Conservation (phyloP, 768 basidiomycete species). For the Pleurotus cornucopiae region DNA sequence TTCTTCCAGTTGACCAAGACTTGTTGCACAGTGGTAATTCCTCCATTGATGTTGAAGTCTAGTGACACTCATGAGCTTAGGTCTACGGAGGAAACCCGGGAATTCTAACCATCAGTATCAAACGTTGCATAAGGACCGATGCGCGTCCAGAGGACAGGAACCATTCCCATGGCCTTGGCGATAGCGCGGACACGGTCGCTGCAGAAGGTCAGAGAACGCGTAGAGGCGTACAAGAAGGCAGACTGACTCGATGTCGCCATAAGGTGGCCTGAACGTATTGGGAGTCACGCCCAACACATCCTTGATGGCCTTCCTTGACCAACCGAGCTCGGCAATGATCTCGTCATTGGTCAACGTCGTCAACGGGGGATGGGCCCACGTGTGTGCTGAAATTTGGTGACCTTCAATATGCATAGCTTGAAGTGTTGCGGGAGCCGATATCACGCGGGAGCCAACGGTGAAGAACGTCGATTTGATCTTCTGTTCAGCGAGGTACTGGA, state of each 20-base stretch:
- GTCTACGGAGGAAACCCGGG: no score
- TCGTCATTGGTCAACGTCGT: conserved; percentile 75
- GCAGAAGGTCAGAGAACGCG: conserved; percentile 11
- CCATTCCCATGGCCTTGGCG: conserved; percentile 72
- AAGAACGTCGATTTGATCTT: conserved; percentile 82
- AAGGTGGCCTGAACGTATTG: conserved; percentile 76
- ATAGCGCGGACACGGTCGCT: conserved; percentile 87
- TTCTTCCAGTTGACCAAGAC: conserved; percentile 67
- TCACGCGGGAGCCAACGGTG: conserved; percentile 76
- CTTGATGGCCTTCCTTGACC: conserved; percentile 80
- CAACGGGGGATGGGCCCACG: conserved; percentile 67
- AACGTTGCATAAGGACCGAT: conserved; percentile 56
- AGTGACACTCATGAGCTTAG: background rate
- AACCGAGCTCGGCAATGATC: conserved; percentile 84
- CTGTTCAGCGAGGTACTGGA: conserved; percentile 59
- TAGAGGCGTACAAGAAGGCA: background rate
- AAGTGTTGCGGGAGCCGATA: conserved; percentile 63
- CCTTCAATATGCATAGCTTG: conserved; percentile 72
- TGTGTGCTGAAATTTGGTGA: conserved; percentile 70
- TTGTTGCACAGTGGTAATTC: conserved; percentile 48
- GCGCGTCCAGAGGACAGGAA: conserved; percentile 83
- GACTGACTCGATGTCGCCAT: conserved; percentile 64
- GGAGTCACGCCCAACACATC: conserved; percentile 79
- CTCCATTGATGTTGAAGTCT: conserved; percentile 81
- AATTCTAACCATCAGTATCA: conserved; percentile 55